Conservation (phyloP, 805 yeast genomes). For the Monosporozyma siamensis region DNA sequence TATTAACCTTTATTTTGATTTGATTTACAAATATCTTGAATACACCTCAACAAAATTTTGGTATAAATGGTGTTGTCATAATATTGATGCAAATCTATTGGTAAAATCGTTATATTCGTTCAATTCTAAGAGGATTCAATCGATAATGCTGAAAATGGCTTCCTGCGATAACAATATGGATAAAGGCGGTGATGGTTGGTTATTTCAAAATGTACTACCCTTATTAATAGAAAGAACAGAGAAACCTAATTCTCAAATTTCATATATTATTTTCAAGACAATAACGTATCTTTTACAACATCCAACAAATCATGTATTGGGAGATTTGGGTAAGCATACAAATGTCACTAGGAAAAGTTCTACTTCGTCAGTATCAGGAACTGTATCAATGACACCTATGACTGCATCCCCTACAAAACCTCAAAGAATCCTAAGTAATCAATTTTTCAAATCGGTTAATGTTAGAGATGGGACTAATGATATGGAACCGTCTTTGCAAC, state of each 20-base stretch:
- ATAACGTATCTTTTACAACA: conserved; percentile 14
- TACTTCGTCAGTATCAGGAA: conserved; percentile 2
- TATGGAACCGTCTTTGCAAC: not conserved
- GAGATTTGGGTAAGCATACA: not conserved
- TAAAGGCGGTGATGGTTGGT: conserved; percentile 12
- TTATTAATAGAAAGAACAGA: conserved; percentile 4
- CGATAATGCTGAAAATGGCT: conserved; percentile 20
- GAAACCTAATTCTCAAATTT: conserved; percentile 8
- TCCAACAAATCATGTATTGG: conserved; percentile 3
- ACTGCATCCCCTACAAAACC: conserved; percentile 4
- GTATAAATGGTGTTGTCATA: conserved; percentile 22
- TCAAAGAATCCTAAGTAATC: conserved; percentile 1
- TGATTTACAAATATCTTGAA: conserved; percentile 17
- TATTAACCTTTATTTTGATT: conserved; percentile 13
- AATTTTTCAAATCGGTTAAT: not conserved
- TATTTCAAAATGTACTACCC: conserved; percentile 11
- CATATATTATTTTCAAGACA: conserved; percentile 21
- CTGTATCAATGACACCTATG: conserved; percentile 8
- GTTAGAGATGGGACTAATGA: not conserved
- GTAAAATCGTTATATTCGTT: conserved; percentile 4
- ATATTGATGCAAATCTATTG: conserved; percentile 11
- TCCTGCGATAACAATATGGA: conserved; percentile 4
- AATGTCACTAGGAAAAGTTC: not conserved
- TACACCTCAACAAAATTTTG: conserved; percentile 17
- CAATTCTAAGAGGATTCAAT: conserved; percentile 15